These are phyloP conservation scores for Asclepias syriaca DNA, from an alignment of 257 asterid genomes.

Conservation along the genomic window DNA sequence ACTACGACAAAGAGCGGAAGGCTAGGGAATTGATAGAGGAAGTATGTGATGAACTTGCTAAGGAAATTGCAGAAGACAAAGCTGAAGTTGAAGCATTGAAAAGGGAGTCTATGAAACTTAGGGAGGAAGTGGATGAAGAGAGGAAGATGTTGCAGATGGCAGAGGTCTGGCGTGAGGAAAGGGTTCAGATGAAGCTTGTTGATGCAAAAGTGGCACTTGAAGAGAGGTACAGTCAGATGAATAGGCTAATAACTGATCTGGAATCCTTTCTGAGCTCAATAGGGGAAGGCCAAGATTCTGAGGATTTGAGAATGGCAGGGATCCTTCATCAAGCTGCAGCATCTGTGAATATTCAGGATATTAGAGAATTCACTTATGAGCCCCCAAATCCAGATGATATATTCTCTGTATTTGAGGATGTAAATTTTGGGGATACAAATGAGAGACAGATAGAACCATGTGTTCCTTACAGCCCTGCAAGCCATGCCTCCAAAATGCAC, in stretches of 20 bases:
- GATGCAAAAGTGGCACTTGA: slow-evolving; percentile 71
- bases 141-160: slow-evolving; percentile 77
- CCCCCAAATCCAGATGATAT: slow-evolving; percentile 55
- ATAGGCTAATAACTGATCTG: slow-evolving; percentile 40
- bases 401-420: slow-evolving; percentile 47
- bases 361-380: slow-evolving; percentile 51
- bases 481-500: slow-evolving; percentile 34
- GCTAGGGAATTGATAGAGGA: slow-evolving; percentile 61
- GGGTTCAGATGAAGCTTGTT: slow-evolving; percentile 63
- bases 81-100: slow-evolving; percentile 55
- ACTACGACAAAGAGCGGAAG: slow-evolving; percentile 55
- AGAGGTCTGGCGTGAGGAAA: slow-evolving; percentile 79
- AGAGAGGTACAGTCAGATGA: slow-evolving; percentile 56
- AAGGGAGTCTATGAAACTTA: slow-evolving; percentile 41
- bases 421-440: slow-evolving; percentile 28
- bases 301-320: slow-evolving; percentile 46
- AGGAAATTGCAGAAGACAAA: slow-evolving; percentile 62
- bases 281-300: slow-evolving; percentile 23
- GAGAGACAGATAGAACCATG: slow-evolving; percentile 39
- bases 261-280: slow-evolving; percentile 36
- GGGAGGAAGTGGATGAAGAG: slow-evolving; percentile 68
- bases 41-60: slow-evolving; percentile 72
- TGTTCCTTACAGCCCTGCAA: slow-evolving; percentile 32
- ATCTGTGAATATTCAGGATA: slow-evolving; percentile 44
- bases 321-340: slow-evolving; percentile 41